phyloP scores from a whole-genome alignment of 176 grass and related monocot species.

The Dactylis glomerata region DNA sequence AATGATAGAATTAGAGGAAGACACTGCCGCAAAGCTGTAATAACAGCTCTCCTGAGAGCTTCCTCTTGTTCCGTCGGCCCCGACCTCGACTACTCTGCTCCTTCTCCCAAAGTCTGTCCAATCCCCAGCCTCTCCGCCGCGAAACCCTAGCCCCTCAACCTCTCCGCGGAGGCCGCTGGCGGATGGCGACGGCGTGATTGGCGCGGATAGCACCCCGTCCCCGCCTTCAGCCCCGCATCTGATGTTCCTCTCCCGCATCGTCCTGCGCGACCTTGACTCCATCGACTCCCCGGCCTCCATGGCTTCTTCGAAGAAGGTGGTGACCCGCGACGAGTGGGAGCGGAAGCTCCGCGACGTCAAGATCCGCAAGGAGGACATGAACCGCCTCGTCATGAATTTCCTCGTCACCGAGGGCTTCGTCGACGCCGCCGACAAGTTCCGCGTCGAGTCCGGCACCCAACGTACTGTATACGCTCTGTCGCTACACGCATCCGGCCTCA shows the following conservation, averaged over 20 bases:
- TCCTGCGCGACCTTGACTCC: constrained; percentile 48
- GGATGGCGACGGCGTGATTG: constrained; percentile 39
- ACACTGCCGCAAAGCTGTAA: too few relatives aligned
- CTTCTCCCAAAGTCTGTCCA: constrained; percentile 3
- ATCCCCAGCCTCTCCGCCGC: constrained; percentile 11
- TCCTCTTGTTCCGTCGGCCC: neutral
- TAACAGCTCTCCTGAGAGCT: neutral
- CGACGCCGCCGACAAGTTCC: constrained; percentile 94
- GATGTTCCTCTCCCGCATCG: constrained; percentile 74
- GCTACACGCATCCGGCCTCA: neutral
- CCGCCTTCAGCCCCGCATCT: constrained; percentile 27
- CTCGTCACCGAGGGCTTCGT: constrained; percentile 91
- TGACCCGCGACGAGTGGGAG: constrained; percentile 90
- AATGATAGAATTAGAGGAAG: neutral
- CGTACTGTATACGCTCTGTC: constrained; percentile 37
- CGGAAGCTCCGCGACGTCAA: constrained; percentile 89
- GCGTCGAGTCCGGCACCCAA: constrained; percentile 84
- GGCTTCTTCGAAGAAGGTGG: constrained; percentile 84
- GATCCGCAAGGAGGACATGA: constrained; percentile 95
- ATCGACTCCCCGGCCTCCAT: constrained; percentile 42
- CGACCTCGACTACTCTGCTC: constrained; percentile 9
- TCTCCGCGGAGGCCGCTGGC: neutral
- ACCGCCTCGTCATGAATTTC: constrained; percentile 91
- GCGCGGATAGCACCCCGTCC: neutral
- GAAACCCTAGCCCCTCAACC: constrained; percentile 43